Conservation (phyloP, 208 protist genomes). For the Trypanosoma theileri region DNA sequence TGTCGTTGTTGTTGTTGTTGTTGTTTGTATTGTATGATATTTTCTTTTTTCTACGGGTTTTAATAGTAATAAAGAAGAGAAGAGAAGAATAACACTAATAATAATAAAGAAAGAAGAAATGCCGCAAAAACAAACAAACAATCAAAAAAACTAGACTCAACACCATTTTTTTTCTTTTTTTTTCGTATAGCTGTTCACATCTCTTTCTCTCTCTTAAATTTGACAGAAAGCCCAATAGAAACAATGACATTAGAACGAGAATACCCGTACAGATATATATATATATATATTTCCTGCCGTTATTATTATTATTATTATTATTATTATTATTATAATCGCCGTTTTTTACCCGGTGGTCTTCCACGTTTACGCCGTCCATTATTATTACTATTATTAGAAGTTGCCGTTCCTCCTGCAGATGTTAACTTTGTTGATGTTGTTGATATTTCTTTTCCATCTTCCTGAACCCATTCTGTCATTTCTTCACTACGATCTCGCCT, state of each 20-base stretch:
- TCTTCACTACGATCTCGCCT: neutral
- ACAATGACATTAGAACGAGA: neutral
- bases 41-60: too few relatives aligned
- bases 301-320: slow-evolving; percentile 1
- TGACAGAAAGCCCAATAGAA: neutral
- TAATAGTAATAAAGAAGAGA: neutral
- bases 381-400: too few relatives aligned
- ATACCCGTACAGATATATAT: neutral
- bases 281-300: neutral
- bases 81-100: neutral
- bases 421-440: too few relatives aligned
- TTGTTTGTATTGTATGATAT: too few relatives aligned
- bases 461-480: slow-evolving; percentile 6
- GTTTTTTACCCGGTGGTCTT: neutral
- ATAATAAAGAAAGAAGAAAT: neutral
- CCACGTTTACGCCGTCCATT: too few relatives aligned
- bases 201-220: neutral
- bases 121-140: neutral
- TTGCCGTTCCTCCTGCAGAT: too few relatives aligned
- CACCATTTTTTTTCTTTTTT: neutral
- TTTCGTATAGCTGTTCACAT: neutral
- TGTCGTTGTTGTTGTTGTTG: too few relatives aligned
- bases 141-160: neutral
- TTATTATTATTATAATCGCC: slow-evolving; percentile 6
- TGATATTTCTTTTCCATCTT: neutral